Base-by-base conservation (phyloP, 179 eudicot species). In the Patellifolia procumbens region DNA sequence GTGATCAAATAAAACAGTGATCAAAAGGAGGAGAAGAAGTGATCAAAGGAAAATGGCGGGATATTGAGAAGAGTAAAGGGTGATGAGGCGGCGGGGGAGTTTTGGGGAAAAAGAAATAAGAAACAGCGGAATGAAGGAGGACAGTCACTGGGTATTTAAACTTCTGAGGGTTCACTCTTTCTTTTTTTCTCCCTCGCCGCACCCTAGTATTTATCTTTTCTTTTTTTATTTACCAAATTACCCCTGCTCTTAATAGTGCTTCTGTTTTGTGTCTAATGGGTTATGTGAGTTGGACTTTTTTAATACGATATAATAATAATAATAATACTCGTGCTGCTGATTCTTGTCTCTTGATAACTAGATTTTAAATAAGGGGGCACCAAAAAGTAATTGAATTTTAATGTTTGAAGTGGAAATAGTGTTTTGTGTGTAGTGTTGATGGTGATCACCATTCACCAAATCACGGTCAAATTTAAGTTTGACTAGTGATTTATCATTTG, bases 21-120 rank as follows among this genome's bases (percentile, higher is more conserved):
- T 46, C 56, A 24, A 29, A 49, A n/a, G n/a, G 51, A 26, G 31
- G 31, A 4, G 31, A 9, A 55, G 7, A 20, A 8, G 26, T 71
- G 69, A 77, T 61, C 68, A 72, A 63, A 39, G 43, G 43, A 39
- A 39, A 22, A 28, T 68, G 79, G 79, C 82, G 82, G 82, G 82
- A 75, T 74, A 71, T 37, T 16, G 65, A 39, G 39, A 71, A n/a
- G n/a, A n/a, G n/a, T n/a, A n/a, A n/a, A n/a, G n/a, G n/a, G n/a
- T n/a, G n/a, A n/a, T n/a, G n/a, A n/a, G n/a, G n/a, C n/a, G n/a
- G n/a, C n/a, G n/a, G n/a, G n/a, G n/a, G n/a, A n/a, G n/a, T n/a
- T n/a, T n/a, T n/a, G n/a, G n/a, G n/a, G n/a, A n/a, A n/a, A n/a
- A n/a, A n/a, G n/a, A n/a, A n/a, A n/a, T 43, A 62, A 48, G n/a